These are phyloP conservation scores for Fonsecaea monophora DNA, from an alignment of 2,329 filamentous ascomycete genomes.

Conservation along the genomic window DNA sequence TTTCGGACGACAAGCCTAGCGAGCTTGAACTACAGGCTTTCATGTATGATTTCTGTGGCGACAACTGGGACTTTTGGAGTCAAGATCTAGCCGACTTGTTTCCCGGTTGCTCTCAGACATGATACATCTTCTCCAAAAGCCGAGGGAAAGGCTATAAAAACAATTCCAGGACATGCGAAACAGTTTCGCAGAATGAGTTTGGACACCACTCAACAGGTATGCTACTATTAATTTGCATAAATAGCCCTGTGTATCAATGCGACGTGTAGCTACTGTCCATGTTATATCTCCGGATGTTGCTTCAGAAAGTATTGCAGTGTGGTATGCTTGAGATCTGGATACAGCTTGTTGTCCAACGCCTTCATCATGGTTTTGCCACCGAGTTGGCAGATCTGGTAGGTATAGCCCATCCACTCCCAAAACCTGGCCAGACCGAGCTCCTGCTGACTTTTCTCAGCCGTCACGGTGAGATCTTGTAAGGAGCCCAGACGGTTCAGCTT, in stretches of 20 bases:
- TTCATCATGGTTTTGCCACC: constrained; percentile 11
- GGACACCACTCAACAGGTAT: not conserved
- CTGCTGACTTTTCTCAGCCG: constrained; percentile 2
- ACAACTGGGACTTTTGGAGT: constrained; percentile 17
- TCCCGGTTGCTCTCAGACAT: not conserved
- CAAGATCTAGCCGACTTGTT: constrained; percentile 15
- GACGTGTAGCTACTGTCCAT: not conserved
- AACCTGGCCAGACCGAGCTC: constrained; percentile 14
- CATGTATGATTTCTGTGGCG: constrained; percentile 22
- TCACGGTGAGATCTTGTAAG: not conserved
- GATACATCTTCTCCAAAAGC: not conserved
- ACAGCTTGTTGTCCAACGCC: constrained; percentile 3
- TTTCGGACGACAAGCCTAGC: not conserved
- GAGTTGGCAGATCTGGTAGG: constrained; percentile 17
- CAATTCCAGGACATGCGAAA: not conserved
- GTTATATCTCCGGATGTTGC: constrained; percentile 8
- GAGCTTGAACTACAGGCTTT: constrained; percentile 17
- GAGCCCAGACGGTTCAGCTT: not conserved
- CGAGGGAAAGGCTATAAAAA: not conserved
- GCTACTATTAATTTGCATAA: not conserved
- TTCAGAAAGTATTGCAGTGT: constrained; percentile 8
- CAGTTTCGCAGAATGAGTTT: not conserved
- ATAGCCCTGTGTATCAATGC: not conserved
- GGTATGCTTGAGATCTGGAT: not conserved
- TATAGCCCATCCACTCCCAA: constrained; percentile 18